Evolutionary conservation across 371 early-diverging fungal genomes (phyloP).

Genomic region (Spraguea lophii): DNA sequence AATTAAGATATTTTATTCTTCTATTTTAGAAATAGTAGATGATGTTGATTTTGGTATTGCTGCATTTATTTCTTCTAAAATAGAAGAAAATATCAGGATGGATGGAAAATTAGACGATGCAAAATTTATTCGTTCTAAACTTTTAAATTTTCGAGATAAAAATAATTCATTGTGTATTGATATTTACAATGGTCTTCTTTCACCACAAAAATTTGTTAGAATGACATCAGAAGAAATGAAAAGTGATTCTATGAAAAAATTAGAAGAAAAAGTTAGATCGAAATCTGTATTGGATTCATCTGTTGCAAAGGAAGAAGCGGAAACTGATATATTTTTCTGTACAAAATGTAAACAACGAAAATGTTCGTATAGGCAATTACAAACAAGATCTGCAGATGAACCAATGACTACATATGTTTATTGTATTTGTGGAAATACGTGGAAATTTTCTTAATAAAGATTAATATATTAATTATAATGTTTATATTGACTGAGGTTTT

Average conservation of each 20-base stretch:
- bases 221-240: slow-evolving; percentile 46
- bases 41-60: not conserved
- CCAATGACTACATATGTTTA: slow-evolving; percentile 48
- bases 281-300: slow-evolving; percentile 34
- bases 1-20: slow-evolving; percentile 25
- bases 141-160: slow-evolving; percentile 42
- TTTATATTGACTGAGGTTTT: too few species aligned
- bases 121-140: slow-evolving; percentile 35
- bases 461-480: too few species aligned
- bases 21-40: slow-evolving; percentile 9
- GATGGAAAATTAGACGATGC: slow-evolving; percentile 4
- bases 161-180: slow-evolving; percentile 33
- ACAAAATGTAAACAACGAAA: slow-evolving; percentile 45
- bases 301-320: slow-evolving; percentile 40
- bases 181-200: slow-evolving; percentile 38
- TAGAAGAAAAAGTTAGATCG: slow-evolving; percentile 33
- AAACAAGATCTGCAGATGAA: slow-evolving; percentile 48
- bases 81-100: slow-evolving; percentile 6
- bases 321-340: slow-evolving; percentile 47
- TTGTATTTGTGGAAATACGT: slow-evolving; percentile 45
- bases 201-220: slow-evolving; percentile 28
- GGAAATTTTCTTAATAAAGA: slow-evolving; percentile 45
- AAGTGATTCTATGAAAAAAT: slow-evolving; percentile 27
- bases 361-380: slow-evolving; percentile 45
- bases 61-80: slow-evolving; percentile 2